Percentiles rank a stretch among this genome's conserved stretches.
Evolutionary conservation across 306 rosid genomes (phyloP).

Genomic region (Fragaria nilgerrensis): DNA sequence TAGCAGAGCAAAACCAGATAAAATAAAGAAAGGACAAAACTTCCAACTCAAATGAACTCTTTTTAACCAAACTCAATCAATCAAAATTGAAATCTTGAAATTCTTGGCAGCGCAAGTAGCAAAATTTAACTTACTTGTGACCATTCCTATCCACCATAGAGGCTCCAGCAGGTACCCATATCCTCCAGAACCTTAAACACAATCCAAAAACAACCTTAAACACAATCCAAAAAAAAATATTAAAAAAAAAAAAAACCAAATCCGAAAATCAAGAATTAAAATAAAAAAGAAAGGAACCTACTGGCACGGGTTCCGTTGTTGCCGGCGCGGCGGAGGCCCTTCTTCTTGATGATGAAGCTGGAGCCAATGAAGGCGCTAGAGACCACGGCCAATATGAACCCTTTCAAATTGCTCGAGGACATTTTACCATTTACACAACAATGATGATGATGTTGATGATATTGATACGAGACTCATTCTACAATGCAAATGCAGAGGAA

Average conservation of each 20-base stretch:
- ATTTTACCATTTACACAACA: constrained; percentile 22
- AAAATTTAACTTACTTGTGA: constrained; percentile 55
- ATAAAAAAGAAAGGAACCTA: not conserved
- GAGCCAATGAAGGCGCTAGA: constrained; percentile 88
- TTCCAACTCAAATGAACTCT: not conserved
- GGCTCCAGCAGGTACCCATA: constrained; percentile 81
- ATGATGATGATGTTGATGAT: not conserved
- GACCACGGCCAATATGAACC: constrained; percentile 60
- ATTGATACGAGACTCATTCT: not conserved
- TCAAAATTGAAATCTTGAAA: not conserved
- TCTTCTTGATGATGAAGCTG: constrained; percentile 86
- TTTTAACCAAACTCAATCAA: not conserved
- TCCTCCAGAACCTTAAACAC: constrained; percentile 70
- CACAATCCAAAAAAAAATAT: not conserved
- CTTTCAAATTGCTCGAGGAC: constrained; percentile 68
- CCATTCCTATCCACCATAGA: constrained; percentile 94
- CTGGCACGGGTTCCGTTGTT: constrained; percentile 63
- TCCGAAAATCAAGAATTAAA: not conserved
- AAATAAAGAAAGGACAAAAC: not conserved
- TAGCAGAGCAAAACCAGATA: not conserved
- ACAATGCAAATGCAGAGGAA: not conserved
- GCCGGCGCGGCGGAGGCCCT: constrained; percentile 73
- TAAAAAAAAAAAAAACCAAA: not conserved
- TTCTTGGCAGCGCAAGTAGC: not conserved
- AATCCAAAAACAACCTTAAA: constrained; percentile 39